These are phyloP conservation scores for Rutstroemia sp. DNA, from an alignment of 2,329 filamentous ascomycete genomes.

Conservation along the genomic window DNA sequence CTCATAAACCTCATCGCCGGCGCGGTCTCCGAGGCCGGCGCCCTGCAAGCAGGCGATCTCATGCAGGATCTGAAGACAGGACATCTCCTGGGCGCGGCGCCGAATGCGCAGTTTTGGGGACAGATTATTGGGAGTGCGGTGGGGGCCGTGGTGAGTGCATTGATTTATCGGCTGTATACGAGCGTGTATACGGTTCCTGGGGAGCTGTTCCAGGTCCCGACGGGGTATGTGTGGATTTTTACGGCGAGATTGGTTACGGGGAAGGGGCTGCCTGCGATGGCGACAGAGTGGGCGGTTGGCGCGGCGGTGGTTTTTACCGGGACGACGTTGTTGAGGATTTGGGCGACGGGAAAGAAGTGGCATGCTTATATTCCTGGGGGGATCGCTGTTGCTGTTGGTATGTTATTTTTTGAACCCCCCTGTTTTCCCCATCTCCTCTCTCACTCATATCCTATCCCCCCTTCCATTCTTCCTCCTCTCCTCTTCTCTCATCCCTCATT, in stretches of 20 bases:
- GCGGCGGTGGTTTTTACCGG: slow-evolving; percentile 68
- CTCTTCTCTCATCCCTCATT: neutral
- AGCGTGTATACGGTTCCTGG: slow-evolving; percentile 84
- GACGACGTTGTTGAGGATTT: slow-evolving; percentile 64
- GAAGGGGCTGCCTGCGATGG: slow-evolving; percentile 77
- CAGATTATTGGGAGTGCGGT: slow-evolving; percentile 85
- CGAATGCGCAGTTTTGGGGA: slow-evolving; percentile 93
- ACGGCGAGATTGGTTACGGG: slow-evolving; percentile 90
- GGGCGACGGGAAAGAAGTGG: slow-evolving; percentile 49
- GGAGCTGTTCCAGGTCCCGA: slow-evolving; percentile 86
- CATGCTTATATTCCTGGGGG: slow-evolving; percentile 76
- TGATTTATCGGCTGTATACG: slow-evolving; percentile 85
- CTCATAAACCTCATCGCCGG: slow-evolving; percentile 92
- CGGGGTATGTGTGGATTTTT: slow-evolving; percentile 95
- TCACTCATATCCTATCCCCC: neutral
- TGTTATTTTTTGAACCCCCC: slow-evolving; percentile 26
- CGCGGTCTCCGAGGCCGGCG: slow-evolving; percentile 76
- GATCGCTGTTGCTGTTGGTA: slow-evolving; percentile 89
- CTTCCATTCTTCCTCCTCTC: no score
- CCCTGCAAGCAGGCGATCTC: slow-evolving; percentile 89
- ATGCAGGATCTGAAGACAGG: slow-evolving; percentile 98
- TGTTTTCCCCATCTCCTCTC: neutral
- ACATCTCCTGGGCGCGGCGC: slow-evolving; percentile 83
- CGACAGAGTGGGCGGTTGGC: slow-evolving; percentile 68
- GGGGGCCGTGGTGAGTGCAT: slow-evolving; percentile 77